Percentiles rank a stretch among this genome's conserved stretches.
These are phyloP conservation scores for Heliocybe sulcata DNA, from an alignment of 1,284 basidiomycete species.

Conservation along the genomic window DNA sequence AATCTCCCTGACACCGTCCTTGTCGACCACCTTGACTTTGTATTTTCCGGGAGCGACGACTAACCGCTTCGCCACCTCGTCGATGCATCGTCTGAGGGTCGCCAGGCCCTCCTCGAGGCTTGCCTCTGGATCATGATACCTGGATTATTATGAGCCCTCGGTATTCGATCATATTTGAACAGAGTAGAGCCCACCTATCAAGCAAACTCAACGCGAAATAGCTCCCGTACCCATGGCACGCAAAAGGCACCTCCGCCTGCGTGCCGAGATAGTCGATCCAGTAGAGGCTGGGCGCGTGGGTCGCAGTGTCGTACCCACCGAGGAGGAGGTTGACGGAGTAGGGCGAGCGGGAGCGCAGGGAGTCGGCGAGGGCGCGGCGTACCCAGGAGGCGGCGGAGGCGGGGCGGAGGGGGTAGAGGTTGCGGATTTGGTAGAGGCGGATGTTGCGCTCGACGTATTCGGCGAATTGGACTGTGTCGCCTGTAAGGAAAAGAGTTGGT, in stretches of 20 bases:
- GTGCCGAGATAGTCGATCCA: conserved; percentile 98
- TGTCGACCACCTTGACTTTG: conserved; percentile 89
- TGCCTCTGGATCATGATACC: conserved; percentile 83
- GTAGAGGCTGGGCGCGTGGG: conserved; percentile 72
- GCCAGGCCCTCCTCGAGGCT: conserved; percentile 81
- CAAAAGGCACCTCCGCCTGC: conserved; percentile 84
- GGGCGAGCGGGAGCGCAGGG: conserved; percentile 81
- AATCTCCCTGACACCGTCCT: conserved; percentile 78
- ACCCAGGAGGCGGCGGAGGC: conserved; percentile 93
- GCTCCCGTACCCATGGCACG: conserved; percentile 91
- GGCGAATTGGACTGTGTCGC: conserved; percentile 95
- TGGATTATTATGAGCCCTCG: conserved; percentile 16
- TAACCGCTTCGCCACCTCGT: conserved; percentile 83
- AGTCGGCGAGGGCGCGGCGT: conserved; percentile 83
- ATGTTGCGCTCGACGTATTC: conserved; percentile 96
- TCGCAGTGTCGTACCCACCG: conserved; percentile 82
- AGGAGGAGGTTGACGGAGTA: conserved; percentile 93
- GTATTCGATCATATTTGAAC: background rate
- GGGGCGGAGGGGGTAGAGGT: conserved; percentile 85
- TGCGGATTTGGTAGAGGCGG: conserved; percentile 93
- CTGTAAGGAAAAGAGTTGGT: conserved; percentile 29
- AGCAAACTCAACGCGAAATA: conserved; percentile 92
- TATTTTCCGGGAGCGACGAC: conserved; percentile 79
- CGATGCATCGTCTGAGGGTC: conserved; percentile 79
- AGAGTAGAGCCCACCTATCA: conserved; percentile 57